Base-by-base conservation (phyloP, 1,139 yeast species). In the Nakaseomyces delphensis region DNA sequence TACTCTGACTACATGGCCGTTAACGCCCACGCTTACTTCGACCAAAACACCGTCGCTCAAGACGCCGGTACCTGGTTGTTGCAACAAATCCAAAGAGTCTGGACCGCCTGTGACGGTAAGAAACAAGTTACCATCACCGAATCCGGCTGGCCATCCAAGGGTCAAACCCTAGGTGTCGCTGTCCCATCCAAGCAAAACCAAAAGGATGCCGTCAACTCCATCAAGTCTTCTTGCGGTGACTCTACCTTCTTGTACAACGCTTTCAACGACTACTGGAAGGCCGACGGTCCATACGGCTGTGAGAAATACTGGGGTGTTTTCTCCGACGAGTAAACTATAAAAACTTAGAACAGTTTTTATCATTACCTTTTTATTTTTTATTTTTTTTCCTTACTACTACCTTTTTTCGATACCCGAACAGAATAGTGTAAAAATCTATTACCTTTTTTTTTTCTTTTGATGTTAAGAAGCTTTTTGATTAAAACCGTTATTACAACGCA, bases 91-190 rank as follows among this genome's bases (percentile, higher is more conserved):
- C 70, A 77, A 56, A 70, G 77, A 63, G 83, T 83, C 56, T 70
- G 75, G 65, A 63, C 73, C 51, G 78, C 78, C 42, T 83, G 91
- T 71, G 77, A 76, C 55, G 73, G 75, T 55, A 55, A 64, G 44
- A 80, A 82, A 66, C 53, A 62, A 31, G 76, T 79, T 42, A 64
- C 79, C 54, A 76, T 82, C 55, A 76, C 83, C 41, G 93, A 83
- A 67, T 73, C 86, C 43, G 93, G 93, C 44, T 83, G 91, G 91
- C 93, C 93, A 57, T 75, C 82, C 39, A 62, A 73, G 56, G 91
- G 91, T 63, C 67, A 74, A 53, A 65, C 76, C 45, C 72, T 68
- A 57, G 86, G 86, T 62, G 69, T 64, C 48, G 83, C 86, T 57
- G 79, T 81, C 44, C 85, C 91, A 37, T 79, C 85, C n/a, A 56